phyloP scores from a whole-genome alignment of 2,329 filamentous ascomycete genomes.

The Pseudocercospora fijiensis region DNA sequence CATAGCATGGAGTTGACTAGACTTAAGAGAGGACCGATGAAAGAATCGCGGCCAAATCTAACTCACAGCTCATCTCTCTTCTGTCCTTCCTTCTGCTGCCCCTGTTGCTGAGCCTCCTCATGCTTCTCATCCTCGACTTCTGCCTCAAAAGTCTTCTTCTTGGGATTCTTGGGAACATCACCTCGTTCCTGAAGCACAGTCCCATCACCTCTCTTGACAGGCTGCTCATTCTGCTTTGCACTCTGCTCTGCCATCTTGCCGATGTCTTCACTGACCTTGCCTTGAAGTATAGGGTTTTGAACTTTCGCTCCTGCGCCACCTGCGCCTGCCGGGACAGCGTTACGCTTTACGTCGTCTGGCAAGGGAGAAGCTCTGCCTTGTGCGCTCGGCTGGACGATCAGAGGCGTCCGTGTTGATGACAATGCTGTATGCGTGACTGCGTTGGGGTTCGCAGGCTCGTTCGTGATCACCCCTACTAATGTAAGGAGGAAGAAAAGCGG shows the following conservation, averaged over 20 bases:
- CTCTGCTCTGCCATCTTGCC: constrained; percentile 46
- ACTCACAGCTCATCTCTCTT: constrained; percentile 38
- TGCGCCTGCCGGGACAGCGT: constrained; percentile 50
- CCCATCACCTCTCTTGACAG: constrained; percentile 45
- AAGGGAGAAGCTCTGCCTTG: constrained; percentile 39
- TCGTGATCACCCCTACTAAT: constrained; percentile 49
- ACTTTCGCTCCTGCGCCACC: constrained; percentile 48
- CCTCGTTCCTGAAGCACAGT: constrained; percentile 43
- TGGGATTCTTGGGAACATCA: constrained; percentile 52
- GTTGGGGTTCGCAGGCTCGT: constrained; percentile 18
- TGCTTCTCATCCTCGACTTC: constrained; percentile 40
- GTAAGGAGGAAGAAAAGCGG: constrained; percentile 53
- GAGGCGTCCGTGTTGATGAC: constrained; percentile 35
- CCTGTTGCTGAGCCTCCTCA: constrained; percentile 15
- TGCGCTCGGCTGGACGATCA: constrained; percentile 50
- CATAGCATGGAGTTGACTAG: too few species aligned
- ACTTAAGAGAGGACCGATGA: too few species aligned
- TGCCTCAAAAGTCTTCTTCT: constrained; percentile 63
- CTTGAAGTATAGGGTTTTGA: constrained; percentile 34
- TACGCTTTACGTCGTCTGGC: constrained; percentile 26
- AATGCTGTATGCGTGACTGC: constrained; percentile 6
- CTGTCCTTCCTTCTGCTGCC: constrained; percentile 20
- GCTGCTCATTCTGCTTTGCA: constrained; percentile 25
- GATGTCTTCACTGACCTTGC: constrained; percentile 42
- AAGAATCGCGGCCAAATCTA: not conserved